Conservation (phyloP, 2,329 filamentous ascomycete genomes). For the Seiridium cupressi region DNA sequence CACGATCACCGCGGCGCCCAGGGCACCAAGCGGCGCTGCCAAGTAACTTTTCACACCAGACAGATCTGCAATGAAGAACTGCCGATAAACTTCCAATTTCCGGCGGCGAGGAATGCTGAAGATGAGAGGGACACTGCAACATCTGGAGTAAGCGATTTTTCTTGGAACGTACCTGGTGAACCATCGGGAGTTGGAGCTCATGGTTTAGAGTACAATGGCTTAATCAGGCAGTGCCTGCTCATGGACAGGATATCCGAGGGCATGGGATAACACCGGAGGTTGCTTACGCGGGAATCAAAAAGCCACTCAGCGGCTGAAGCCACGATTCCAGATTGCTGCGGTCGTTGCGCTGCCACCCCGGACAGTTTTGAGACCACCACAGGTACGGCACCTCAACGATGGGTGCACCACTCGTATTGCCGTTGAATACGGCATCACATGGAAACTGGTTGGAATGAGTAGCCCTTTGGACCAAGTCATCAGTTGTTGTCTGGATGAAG, state of each 20-base stretch:
- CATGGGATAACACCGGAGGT: too few relatives aligned
- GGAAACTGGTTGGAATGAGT: background rate
- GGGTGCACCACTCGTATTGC: background rate
- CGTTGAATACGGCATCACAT: background rate
- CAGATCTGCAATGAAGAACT: slow-evolving; percentile 1
- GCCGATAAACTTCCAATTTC: slow-evolving; percentile 3
- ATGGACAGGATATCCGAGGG: too few relatives aligned
- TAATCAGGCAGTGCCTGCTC: too few relatives aligned
- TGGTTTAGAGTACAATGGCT: too few relatives aligned
- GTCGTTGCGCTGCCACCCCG: slow-evolving; percentile 1
- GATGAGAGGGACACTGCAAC: background rate
- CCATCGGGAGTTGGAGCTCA: too few relatives aligned
- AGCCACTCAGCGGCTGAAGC: slow-evolving; percentile 3
- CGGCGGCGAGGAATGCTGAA: slow-evolving; percentile 2
- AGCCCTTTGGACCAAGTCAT: background rate
- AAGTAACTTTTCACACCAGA: slow-evolving; percentile 1
- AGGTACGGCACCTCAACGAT: background rate
- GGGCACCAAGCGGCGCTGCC: background rate
- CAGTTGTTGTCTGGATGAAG: background rate
- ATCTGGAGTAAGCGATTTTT: too few relatives aligned
- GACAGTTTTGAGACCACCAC: background rate
- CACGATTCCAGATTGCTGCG: background rate
- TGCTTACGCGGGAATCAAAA: background rate
- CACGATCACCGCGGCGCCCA: background rate
- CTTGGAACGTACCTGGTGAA: too few relatives aligned